A percentile compares a stretch with the other conserved stretches of the same genome.
phyloP scores from a whole-genome alignment of 2,329 filamentous ascomycete genomes.

The Phialophora tarda region DNA sequence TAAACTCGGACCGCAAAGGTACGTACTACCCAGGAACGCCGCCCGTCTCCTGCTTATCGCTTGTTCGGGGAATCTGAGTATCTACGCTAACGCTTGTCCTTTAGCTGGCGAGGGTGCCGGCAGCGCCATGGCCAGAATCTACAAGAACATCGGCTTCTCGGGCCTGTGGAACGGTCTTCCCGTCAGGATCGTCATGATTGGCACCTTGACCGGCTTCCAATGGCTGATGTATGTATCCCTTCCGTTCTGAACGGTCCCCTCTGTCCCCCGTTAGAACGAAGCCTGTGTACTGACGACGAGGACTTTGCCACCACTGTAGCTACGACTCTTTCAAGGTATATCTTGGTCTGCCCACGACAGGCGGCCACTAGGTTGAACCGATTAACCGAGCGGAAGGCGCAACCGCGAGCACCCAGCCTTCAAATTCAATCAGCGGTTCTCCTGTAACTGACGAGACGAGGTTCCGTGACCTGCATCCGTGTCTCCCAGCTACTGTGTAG shows the following conservation, averaged over 20 bases:
- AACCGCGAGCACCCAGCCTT: background rate
- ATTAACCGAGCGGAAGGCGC: background rate
- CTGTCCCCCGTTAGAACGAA: background rate
- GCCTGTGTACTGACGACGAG: slow-evolving; percentile 10
- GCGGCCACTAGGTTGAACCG: slow-evolving; percentile 58
- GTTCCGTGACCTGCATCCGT: background rate
- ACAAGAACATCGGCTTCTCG: slow-evolving; percentile 80
- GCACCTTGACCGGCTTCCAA: slow-evolving; percentile 57
- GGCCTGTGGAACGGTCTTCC: slow-evolving; percentile 93
- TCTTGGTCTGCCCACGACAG: slow-evolving; percentile 81
- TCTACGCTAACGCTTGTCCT: slow-evolving; percentile 11
- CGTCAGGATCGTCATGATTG: slow-evolving; percentile 88
- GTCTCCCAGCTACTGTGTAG: background rate
- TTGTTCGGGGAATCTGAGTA: background rate
- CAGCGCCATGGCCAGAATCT: slow-evolving; percentile 77
- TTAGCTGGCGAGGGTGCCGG: slow-evolving; percentile 78
- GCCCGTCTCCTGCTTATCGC: background rate
- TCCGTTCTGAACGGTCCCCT: background rate
- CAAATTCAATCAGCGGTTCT: background rate
- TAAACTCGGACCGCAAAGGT: slow-evolving; percentile 72
- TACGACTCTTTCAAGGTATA: slow-evolving; percentile 85
- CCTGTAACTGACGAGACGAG: background rate
- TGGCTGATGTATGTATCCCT: slow-evolving; percentile 34
- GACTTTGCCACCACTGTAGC: slow-evolving; percentile 51
- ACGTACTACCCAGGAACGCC: slow-evolving; percentile 6